phyloP scores from a whole-genome alignment of 768 basidiomycete species.

The Xerocomellus dryophilus region DNA sequence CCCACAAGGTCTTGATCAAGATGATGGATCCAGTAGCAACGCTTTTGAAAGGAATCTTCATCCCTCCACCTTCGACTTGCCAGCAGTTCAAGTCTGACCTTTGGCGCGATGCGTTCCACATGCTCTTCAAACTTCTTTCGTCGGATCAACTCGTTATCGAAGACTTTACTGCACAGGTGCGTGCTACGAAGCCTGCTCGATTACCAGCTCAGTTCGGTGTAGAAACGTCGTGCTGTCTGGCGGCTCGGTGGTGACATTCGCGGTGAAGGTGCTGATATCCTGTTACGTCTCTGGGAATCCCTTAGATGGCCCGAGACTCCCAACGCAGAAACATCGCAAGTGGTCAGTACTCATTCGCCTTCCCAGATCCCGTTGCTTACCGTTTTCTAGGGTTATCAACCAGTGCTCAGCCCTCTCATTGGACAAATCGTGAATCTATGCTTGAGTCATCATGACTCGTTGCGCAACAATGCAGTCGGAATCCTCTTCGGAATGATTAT shows the following conservation, averaged over 20 bases:
- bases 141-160: constrained; percentile 93
- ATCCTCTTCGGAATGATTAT: constrained; percentile 96
- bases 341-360: constrained; percentile 45
- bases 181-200: constrained; percentile 10
- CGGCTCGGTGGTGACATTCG: constrained; percentile 93
- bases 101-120: constrained; percentile 79
- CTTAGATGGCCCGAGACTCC: constrained; percentile 71
- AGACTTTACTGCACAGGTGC: constrained; percentile 89
- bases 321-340: constrained; percentile 52
- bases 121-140: constrained; percentile 80
- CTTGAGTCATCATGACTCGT: constrained; percentile 90
- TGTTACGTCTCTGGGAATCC: constrained; percentile 81
- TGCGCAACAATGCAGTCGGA: constrained; percentile 85
- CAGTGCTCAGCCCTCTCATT: constrained; percentile 76
- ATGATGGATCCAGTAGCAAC: constrained; percentile 80
- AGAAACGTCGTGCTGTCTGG: constrained; percentile 97
- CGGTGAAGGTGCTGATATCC: constrained; percentile 81
- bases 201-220: constrained; percentile 4
- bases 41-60: constrained; percentile 76
- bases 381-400: constrained; percentile 70
- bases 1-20: constrained; percentile 84
- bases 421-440: constrained; percentile 90
- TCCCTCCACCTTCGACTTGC: constrained; percentile 63
- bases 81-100: constrained; percentile 69
- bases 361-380: neutral